Conservation (phyloP, 495 filamentous ascomycete species). For the Aspergillus cavernicola region DNA sequence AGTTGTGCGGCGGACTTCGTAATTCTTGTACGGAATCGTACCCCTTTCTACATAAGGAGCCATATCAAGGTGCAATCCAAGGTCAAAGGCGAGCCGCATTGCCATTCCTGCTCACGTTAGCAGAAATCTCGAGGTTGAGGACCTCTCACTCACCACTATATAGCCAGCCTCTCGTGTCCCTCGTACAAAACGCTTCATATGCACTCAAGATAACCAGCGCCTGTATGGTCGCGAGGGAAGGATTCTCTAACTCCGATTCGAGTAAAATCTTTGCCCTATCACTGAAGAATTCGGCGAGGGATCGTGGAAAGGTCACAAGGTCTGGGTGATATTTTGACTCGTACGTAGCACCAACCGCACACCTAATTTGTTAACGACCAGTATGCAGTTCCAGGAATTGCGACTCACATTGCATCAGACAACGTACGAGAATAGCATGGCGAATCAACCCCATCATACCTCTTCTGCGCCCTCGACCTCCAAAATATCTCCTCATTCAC, state of each 20-base stretch:
- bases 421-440: slow-evolving; percentile 35
- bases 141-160: slow-evolving; percentile 28
- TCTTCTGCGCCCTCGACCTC: not conserved
- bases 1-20: slow-evolving; percentile 22
- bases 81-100: slow-evolving; percentile 31
- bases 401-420: slow-evolving; percentile 26
- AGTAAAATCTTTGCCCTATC: slow-evolving; percentile 28
- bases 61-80: slow-evolving; percentile 36
- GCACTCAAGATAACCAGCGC: slow-evolving; percentile 32
- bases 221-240: slow-evolving; percentile 33
- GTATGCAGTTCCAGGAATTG: not conserved
- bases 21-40: slow-evolving; percentile 20
- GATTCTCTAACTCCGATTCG: slow-evolving; percentile 33
- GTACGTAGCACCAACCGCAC: slow-evolving; percentile 28
- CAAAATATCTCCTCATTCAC: slow-evolving; percentile 23
- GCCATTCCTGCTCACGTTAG: slow-evolving; percentile 30
- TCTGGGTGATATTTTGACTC: slow-evolving; percentile 25
- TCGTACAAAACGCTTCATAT: slow-evolving; percentile 20
- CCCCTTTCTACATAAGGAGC: slow-evolving; percentile 23
- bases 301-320: slow-evolving; percentile 26
- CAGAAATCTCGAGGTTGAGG: no score
- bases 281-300: slow-evolving; percentile 30
- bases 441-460: slow-evolving; percentile 21
- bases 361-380: slow-evolving; percentile 26
- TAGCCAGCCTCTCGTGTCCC: slow-evolving; percentile 35